A percentile compares a stretch with the other conserved stretches of the same genome.
phyloP scores from a whole-genome alignment of 106 monocot genomes.

The Chionographis japonica region DNA sequence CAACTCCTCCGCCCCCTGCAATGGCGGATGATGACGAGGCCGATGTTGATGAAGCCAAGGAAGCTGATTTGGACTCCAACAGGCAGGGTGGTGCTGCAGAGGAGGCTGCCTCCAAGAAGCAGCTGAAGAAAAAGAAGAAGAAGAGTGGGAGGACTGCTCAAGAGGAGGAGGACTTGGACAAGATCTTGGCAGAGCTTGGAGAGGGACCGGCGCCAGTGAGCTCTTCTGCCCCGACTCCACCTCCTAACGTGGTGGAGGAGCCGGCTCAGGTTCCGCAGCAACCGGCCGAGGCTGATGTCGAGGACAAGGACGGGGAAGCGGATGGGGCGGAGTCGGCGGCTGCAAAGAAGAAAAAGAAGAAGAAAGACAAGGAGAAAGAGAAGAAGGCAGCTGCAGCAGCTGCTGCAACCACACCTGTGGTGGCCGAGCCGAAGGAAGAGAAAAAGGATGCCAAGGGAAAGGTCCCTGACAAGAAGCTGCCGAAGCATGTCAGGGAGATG shows the following conservation, averaged over 20 bases:
- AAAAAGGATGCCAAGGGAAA: constrained; percentile 41
- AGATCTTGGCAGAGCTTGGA: constrained; percentile 53
- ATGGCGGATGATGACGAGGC: neutral
- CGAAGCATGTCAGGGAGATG: constrained; percentile 89
- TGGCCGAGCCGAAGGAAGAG: constrained; percentile 30
- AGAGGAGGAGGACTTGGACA: constrained; percentile 69
- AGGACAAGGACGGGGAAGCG: constrained; percentile 46
- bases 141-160: constrained; percentile 58
- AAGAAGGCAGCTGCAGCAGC: constrained; percentile 43
- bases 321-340: constrained; percentile 47
- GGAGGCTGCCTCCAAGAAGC: constrained; percentile 15
- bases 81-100: neutral
- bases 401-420: constrained; percentile 11
- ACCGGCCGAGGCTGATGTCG: constrained; percentile 18
- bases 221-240: constrained; percentile 5
- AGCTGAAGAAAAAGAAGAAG: constrained; percentile 50
- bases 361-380: constrained; percentile 67
- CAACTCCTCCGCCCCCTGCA: neutral
- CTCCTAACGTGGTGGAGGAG: constrained; percentile 7
- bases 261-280: neutral
- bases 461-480: constrained; percentile 57
- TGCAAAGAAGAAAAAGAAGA: constrained; percentile 84
- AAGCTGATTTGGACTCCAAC: constrained; percentile 7
- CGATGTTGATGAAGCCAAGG: neutral
- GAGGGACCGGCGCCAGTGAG: constrained; percentile 4